phyloP scores from a whole-genome alignment of 2,329 filamentous ascomycete genomes.

The Talaromyces albobiverticillius region DNA sequence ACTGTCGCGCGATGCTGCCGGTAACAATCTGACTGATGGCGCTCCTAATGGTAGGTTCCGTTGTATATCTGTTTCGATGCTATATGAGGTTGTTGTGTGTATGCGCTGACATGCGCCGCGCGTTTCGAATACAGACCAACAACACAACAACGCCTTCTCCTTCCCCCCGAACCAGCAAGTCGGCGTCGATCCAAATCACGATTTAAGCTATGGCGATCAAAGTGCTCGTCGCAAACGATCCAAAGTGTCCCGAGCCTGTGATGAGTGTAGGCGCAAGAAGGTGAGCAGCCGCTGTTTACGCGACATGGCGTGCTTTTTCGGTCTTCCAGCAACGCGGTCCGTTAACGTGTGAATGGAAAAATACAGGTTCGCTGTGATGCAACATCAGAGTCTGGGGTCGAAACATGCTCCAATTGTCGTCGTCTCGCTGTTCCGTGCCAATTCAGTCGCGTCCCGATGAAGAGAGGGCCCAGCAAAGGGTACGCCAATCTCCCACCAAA shows the following conservation, averaged over 20 bases:
- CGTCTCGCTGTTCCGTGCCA: conserved; percentile 73
- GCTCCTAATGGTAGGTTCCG: conserved; percentile 40
- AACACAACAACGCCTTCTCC: conserved; percentile 40
- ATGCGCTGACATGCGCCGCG: conserved; percentile 35
- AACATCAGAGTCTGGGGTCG: conserved; percentile 67
- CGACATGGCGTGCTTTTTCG: conserved; percentile 14
- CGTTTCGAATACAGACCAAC: conserved; percentile 35
- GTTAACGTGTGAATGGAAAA: too few relatives aligned
- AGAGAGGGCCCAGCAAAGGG: conserved; percentile 86
- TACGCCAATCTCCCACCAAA: too few relatives aligned
- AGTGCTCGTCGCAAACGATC: conserved; percentile 72
- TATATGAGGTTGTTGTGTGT: too few relatives aligned
- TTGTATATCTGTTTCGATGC: conserved; percentile 24
- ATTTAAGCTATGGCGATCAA: conserved; percentile 55
- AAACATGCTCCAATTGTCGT: conserved; percentile 77
- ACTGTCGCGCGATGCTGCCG: conserved; percentile 45
- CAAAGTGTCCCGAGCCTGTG: conserved; percentile 84
- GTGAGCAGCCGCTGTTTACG: conserved; percentile 30
- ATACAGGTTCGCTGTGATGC: conserved; percentile 81
- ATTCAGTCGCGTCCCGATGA: conserved; percentile 85
- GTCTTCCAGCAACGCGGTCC: neutral
- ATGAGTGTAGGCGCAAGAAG: conserved; percentile 86
- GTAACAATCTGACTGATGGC: conserved; percentile 41
- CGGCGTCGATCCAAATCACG: conserved; percentile 44
- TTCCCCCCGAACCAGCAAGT: conserved; percentile 44